These are phyloP conservation scores for Myriosclerotinia curreyana DNA, from an alignment of 2,329 filamentous ascomycete genomes.

Conservation along the genomic window DNA sequence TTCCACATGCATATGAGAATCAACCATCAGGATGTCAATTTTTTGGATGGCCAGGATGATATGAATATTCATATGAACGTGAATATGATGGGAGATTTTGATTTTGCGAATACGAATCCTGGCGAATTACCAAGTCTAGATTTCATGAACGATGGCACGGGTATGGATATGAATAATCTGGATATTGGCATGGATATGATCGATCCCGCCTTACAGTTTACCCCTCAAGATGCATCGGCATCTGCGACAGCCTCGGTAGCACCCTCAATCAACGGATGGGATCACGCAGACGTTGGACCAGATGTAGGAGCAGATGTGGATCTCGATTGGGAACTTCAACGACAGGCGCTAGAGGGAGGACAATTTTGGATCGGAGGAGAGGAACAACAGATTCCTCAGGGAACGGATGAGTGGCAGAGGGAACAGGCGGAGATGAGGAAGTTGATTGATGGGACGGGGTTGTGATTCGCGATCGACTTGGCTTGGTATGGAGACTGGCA, in stretches of 20 bases:
- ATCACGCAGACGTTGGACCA: background rate
- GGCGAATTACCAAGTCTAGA: constrained; percentile 11
- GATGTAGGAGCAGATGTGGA: constrained; percentile 22
- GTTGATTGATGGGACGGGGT: constrained; percentile 31
- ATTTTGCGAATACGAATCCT: background rate
- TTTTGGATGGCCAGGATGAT: constrained; percentile 5
- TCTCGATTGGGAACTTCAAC: constrained; percentile 36
- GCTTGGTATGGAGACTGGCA: too few species aligned
- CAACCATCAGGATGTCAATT: constrained; percentile 38
- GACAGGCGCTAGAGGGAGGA: constrained; percentile 26
- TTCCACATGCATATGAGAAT: constrained; percentile 54
- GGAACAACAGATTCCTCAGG: constrained; percentile 3
- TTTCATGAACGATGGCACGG: constrained; percentile 5
- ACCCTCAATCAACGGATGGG: constrained; percentile 6
- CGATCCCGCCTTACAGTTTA: constrained; percentile 18
- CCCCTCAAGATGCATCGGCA: background rate
- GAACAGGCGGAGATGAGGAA: constrained; percentile 36
- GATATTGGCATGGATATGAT: constrained; percentile 13
- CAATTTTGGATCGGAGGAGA: constrained; percentile 36
- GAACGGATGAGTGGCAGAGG: constrained; percentile 10
- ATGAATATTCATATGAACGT: constrained; percentile 1
- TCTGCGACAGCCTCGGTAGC: background rate
- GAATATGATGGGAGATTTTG: background rate
- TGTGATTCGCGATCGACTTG: background rate
- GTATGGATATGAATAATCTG: background rate